Evolutionary conservation across 208 protist species (phyloP).

Genomic region (Wallacemonas sp.): DNA sequence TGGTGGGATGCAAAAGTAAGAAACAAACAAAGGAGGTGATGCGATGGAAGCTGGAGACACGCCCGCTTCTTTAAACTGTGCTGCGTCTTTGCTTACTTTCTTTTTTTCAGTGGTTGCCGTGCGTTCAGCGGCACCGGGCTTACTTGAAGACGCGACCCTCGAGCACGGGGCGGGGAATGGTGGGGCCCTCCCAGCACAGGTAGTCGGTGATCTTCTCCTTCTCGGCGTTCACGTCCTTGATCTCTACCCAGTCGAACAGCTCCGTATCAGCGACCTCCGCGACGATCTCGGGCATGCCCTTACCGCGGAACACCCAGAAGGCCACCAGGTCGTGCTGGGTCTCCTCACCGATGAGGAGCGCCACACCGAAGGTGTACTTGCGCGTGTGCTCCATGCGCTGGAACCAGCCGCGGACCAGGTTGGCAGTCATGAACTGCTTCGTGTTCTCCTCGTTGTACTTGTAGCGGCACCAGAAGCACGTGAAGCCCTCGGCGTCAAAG

Average conservation of each 20-base stretch:
- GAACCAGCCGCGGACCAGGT: constrained; percentile 81
- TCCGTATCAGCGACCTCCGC: constrained; percentile 74
- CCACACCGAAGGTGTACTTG: constrained; percentile 83
- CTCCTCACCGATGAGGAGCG: constrained; percentile 78
- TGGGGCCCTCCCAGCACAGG: constrained; percentile 81
- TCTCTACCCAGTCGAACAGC: constrained; percentile 75
- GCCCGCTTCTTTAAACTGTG: neutral
- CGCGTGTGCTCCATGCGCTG: constrained; percentile 83
- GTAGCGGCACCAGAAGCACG: constrained; percentile 72
- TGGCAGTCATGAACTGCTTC: constrained; percentile 86
- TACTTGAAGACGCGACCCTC: constrained; percentile 83
- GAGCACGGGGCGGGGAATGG: constrained; percentile 68
- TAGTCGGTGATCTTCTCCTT: constrained; percentile 78
- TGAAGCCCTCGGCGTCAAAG: constrained; percentile 67
- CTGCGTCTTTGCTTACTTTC: no score
- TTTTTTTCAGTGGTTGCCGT: neutral
- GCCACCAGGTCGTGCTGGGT: constrained; percentile 67
- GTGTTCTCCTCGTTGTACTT: constrained; percentile 85
- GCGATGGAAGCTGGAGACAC: neutral
- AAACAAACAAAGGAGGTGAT: constrained; percentile 1
- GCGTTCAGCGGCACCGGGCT: neutral
- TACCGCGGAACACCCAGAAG: constrained; percentile 80
- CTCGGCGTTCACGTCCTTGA: constrained; percentile 60
- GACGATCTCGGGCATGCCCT: constrained; percentile 81
- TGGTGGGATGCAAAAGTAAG: no score